Base-by-base conservation (phyloP, 2,329 filamentous ascomycete species). In the Colletotrichum sp. region DNA sequence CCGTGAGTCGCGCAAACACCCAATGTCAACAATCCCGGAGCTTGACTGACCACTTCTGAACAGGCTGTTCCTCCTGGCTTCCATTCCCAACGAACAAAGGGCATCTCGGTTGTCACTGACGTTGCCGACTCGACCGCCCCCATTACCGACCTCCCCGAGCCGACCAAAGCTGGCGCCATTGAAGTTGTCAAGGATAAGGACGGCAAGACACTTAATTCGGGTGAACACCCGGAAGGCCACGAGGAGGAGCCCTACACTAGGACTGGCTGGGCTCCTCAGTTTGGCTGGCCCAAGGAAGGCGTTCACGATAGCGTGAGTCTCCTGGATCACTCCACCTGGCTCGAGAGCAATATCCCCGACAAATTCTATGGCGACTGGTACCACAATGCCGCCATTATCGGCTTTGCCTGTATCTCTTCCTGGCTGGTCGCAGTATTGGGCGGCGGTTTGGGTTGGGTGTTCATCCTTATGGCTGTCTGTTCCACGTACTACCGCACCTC, bases 321-420 rank as follows among this genome's bases (percentile, higher is more conserved):
- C 79, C 88, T 97, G 51, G 96, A 99, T 80, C 96, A 98, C 82
- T 91, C 95, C 79, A 98, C 95, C 2, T 94, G 93, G 86, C 83
- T 98, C 29, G 97, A 99, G 81, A 90, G 92, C 74, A 93, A 93
- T 82, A 84, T 99, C 43, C 92, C 96, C 55, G 96, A 98, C 81
- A 94, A 94, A 81, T 95, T 97, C 83, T 99, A 94, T 82, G 97
- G 97, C 81, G 95, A 98, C 82, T 99, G 97, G 97, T 99, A 98
- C 83, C 96, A 99, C 84, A 99, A 99, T 83, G 92, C 96, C 4
- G 97, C 88, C n/a, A 87, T 99, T 75, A 98, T 99, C 81, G 89
- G 96, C 77, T 98, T 99, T 81, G 95, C 96, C 66, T 98, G 95
- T 81, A 87, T 99, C 66, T 87, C 91, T 34, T 98, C 96, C 27